These are phyloP conservation scores for Breynia disticha DNA, from an alignment of 441 rosid species.

Conservation along the genomic window DNA sequence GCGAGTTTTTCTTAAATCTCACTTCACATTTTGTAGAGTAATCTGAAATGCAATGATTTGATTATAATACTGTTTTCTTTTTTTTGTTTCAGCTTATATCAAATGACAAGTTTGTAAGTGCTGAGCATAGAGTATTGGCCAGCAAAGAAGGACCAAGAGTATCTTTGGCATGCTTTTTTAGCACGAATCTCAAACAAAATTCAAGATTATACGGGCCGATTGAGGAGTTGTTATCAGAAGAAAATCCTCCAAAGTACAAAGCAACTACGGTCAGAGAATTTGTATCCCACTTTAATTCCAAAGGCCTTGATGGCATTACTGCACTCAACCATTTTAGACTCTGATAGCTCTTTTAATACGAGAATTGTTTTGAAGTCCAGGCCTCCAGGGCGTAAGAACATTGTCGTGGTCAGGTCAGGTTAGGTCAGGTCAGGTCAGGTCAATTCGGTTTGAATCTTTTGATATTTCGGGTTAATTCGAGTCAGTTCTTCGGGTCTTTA, in stretches of 20 bases:
- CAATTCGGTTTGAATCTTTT: too few relatives aligned
- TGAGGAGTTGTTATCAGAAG: conserved; percentile 42
- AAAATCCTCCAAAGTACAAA: conserved; percentile 40
- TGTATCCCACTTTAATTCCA: conserved; percentile 12
- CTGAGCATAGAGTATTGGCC: conserved; percentile 25
- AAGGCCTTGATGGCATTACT: conserved; percentile 43
- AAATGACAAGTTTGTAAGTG: conserved; percentile 27
- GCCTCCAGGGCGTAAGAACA: too few relatives aligned
- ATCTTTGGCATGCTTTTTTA: conserved; percentile 33
- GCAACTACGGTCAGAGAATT: conserved; percentile 30
- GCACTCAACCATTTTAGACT: conserved; percentile 27
- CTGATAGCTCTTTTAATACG: too few relatives aligned
- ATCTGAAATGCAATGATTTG: too few relatives aligned
- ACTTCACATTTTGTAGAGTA: neutral
- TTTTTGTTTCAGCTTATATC: conserved; percentile 22
- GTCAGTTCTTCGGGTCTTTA: too few relatives aligned
- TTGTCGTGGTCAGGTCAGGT: too few relatives aligned
- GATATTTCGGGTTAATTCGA: too few relatives aligned
- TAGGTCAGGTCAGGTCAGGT: too few relatives aligned
- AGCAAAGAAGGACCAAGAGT: conserved; percentile 27
- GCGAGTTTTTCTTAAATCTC: conserved; percentile 5
- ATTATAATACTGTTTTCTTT: too few relatives aligned
- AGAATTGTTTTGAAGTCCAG: too few relatives aligned
- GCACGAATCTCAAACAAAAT: conserved; percentile 12
- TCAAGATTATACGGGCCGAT: conserved; percentile 46